Evolutionary conservation across 2,329 filamentous ascomycete genomes (phyloP).

Genomic region (Penicillium sp.): DNA sequence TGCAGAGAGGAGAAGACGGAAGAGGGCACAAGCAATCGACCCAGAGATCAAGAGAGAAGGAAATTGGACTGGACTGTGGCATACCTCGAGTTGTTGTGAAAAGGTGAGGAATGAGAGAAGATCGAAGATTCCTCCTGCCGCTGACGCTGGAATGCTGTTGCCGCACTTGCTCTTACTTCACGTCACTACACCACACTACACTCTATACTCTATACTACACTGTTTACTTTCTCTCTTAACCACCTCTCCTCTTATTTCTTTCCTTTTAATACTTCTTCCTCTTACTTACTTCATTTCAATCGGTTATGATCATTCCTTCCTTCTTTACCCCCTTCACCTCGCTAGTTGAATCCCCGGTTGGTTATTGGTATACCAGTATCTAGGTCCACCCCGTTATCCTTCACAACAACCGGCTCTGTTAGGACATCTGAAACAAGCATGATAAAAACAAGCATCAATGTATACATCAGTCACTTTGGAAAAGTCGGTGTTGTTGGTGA

Average conservation of each 20-base stretch:
- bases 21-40: not conserved
- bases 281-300: too few relatives aligned
- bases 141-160: not conserved
- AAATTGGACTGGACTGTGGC: slow-evolving; percentile 13
- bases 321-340: too few relatives aligned
- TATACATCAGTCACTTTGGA: too few relatives aligned
- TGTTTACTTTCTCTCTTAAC: not conserved
- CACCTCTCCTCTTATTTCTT: not conserved
- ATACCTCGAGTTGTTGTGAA: slow-evolving; percentile 25
- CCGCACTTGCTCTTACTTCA: not conserved
- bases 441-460: too few relatives aligned
- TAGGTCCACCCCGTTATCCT: not conserved
- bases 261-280: too few relatives aligned
- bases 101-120: slow-evolving; percentile 10
- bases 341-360: too few relatives aligned
- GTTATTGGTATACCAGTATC: not conserved
- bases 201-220: not conserved
- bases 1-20: slow-evolving; percentile 1
- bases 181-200: not conserved
- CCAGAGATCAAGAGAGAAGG: slow-evolving; percentile 8
- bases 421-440: not conserved
- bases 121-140: not conserved
- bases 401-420: not conserved
- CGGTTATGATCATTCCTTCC: too few relatives aligned
- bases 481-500: too few relatives aligned